Evolutionary conservation across 441 rosid genomes (phyloP), one percentile per base, ranked within the genome.

Genomic region (Erysimum cheiri): DNA sequence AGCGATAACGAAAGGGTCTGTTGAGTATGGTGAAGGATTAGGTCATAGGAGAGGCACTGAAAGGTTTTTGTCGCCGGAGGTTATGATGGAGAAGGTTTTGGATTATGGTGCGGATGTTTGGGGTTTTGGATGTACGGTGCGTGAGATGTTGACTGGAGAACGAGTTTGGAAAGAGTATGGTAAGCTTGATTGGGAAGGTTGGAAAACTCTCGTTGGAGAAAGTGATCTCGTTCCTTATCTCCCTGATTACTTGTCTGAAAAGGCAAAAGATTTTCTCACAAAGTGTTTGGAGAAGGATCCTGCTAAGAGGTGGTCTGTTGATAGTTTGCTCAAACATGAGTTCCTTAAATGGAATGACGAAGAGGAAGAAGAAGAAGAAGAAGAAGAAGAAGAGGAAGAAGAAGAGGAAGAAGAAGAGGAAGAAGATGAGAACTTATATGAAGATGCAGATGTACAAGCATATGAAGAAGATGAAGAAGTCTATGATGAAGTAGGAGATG

Each of bases 41-140:
- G 60, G 77, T 39, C 72, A 48, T 9, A n/a, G 4, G 56, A 73
- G 77, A 59, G 77, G 67, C 3, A 59, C 55, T 1, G 5, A 4
- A 3, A 8, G 61, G 67, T 66, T 36, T 50, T 31, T 66, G 67
- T 49, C 67, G 0, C 72, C 72, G 1, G 77, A 59, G 61, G 48
- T 73, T 39, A 33, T 60, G 4, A 15, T 47, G 12, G 67, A 52
- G 15, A 48, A 2, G 6, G 36, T 29, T n/a, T 32, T 73, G 55
- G 77, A 73, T n/a, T 66, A 39, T 50, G 60, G 67, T 5, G 60
- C 72, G 0, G 77, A 66, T 66, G 72, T 66, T 14, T 73, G 72
- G 77, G 60, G 67, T 17, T 73, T 49, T 50, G 72, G 77, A 0
- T 73, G 77, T 29, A 49, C 47, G 5, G 77, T 73, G 24, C 43